Base-by-base conservation (phyloP, 2,329 filamentous ascomycete genomes). In the Penicillium oxalicum region DNA sequence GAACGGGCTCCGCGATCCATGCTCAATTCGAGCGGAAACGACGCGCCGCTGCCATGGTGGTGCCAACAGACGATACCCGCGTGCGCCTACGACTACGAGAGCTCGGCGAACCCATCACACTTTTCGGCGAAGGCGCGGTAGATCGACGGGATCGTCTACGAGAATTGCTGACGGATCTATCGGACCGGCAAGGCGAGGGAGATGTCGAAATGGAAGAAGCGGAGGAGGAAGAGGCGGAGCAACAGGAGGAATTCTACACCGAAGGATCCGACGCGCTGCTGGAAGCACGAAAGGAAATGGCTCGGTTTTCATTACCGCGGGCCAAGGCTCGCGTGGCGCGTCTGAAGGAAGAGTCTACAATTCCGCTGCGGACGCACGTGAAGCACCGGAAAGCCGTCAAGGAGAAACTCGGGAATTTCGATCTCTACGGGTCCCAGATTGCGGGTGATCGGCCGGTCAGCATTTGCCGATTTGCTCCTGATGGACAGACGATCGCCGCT, bases 191-290 rank as follows among this genome's bases (percentile, higher is more conserved):
- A 42, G 82, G 53, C 2, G 73, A 56, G 24, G 61, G 68, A 25
- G 74, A 78, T 64, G 63, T 74, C 18, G 71, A 74, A 39, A 84
- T 83, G 73, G 66, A 68, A 36, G 77, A 77, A 61, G 63, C 62
- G 6, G 71, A 68, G 13, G 77, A 74, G 0, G 81, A 81, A 4
- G 82, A 83, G 13, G 83, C 77, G 2, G 88, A 91, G 45, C 82
- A 85, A 58, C 87, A 94, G 56, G 90, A 97, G 63, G 93, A 98
- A 60, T 98, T 96, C 69, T 98, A 96, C 67, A 95, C 91, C 0
- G 80, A 87, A 59, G 93, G 93, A 3, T 81, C 83, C 1, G 76
- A 81, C 4, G 83, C 84, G 36, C 75, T 98, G 25, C 72, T 95
- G 4, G 77, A 86, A 44, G 88, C 89, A 2, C 80, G 93, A 51